phyloP scores from a whole-genome alignment of 1,284 basidiomycete genomes.

The Trametes polyzona region DNA sequence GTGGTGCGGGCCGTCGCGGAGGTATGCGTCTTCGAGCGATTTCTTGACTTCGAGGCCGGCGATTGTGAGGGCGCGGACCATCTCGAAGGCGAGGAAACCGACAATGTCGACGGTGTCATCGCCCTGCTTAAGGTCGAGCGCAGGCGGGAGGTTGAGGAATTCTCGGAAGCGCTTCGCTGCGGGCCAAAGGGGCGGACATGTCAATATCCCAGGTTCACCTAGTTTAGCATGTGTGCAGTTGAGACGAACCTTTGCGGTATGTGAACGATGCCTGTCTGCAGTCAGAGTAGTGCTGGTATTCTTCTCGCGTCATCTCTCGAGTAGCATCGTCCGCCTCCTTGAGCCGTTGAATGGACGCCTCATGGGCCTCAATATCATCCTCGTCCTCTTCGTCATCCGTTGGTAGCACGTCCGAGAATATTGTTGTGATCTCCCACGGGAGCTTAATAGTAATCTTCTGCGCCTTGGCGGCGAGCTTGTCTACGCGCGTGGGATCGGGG shows the following conservation, averaged over 20 bases:
- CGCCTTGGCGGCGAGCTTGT: constrained; percentile 82
- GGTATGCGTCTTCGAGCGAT: constrained; percentile 72
- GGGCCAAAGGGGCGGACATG: too few species aligned
- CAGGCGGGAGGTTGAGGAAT: constrained; percentile 89
- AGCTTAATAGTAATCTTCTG: constrained; percentile 95
- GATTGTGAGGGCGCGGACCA: constrained; percentile 91
- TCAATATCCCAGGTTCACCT: too few species aligned
- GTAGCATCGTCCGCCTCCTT: constrained; percentile 97
- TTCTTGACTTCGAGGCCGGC: constrained; percentile 85
- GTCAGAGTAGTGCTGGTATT: constrained; percentile 97
- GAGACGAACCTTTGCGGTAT: constrained; percentile 82
- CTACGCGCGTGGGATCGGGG: constrained; percentile 43
- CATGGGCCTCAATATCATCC: constrained; percentile 95
- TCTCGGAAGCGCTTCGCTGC: constrained; percentile 93
- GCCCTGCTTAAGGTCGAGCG: constrained; percentile 89
- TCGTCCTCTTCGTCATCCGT: constrained; percentile 95
- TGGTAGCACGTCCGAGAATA: constrained; percentile 88
- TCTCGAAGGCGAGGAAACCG: constrained; percentile 96
- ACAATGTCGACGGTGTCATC: constrained; percentile 98
- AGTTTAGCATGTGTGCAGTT: too few species aligned
- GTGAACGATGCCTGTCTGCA: constrained; percentile 98
- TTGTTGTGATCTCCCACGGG: constrained; percentile 94
- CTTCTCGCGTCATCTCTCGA: constrained; percentile 93
- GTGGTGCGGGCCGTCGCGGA: constrained; percentile 60
- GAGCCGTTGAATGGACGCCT: constrained; percentile 87